phyloP scores from a whole-genome alignment of 345 rosid genomes.

The Sonneratia alba region DNA sequence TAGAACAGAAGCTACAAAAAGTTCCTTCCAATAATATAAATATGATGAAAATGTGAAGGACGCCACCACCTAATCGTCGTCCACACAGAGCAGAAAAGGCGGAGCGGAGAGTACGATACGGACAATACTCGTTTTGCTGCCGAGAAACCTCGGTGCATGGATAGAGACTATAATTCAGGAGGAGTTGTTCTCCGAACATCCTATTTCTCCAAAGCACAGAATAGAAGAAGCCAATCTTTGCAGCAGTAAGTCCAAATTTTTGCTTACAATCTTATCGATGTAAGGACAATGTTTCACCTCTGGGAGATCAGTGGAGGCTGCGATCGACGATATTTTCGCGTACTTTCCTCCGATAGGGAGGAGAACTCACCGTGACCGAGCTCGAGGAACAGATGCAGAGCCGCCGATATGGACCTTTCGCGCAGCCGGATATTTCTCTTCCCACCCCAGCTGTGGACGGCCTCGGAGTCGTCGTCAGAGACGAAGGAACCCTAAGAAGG shows the following conservation, averaged over 20 bases:
- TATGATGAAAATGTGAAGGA: neutral
- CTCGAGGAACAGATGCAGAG: neutral
- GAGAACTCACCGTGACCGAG: neutral
- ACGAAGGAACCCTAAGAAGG: neutral
- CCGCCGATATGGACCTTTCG: too few relatives aligned
- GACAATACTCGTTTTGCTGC: neutral
- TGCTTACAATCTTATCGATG: too few relatives aligned
- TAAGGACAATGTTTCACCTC: neutral
- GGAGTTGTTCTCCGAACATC: neutral
- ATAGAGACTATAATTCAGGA: neutral
- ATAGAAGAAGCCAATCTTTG: neutral
- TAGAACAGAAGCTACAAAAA: neutral
- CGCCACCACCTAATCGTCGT: neutral
- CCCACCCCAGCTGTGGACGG: neutral
- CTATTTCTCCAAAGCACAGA: neutral
- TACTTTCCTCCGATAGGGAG: neutral
- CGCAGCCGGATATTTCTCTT: too few relatives aligned
- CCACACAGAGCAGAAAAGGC: neutral
- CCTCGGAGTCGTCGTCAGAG: neutral
- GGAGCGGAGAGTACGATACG: neutral
- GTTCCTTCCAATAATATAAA: neutral
- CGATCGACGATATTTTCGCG: neutral
- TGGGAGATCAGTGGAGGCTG: neutral
- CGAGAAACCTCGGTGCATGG: neutral
- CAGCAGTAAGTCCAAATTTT: neutral